These are phyloP conservation scores for Mallotus japonicus DNA, from an alignment of 441 rosid genomes.

Conservation along the genomic window DNA sequence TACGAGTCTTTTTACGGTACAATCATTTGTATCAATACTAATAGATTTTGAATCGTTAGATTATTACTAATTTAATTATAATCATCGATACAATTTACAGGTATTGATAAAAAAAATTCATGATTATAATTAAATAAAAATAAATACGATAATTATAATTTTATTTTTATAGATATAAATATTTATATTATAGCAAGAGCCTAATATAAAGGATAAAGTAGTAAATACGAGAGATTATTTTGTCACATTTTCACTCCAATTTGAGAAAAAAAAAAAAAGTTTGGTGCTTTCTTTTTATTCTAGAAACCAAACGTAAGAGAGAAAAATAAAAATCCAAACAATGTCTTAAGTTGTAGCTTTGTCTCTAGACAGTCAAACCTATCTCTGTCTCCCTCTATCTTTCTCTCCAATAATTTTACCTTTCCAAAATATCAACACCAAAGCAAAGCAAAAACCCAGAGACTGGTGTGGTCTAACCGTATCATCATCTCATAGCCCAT, in stretches of 20 bases:
- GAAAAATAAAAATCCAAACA: background rate
- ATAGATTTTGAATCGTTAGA: too few species aligned
- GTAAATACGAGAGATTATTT: background rate
- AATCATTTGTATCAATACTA: too few species aligned
- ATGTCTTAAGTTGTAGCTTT: background rate
- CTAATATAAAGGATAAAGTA: background rate
- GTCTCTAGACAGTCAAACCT: background rate
- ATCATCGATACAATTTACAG: too few species aligned
- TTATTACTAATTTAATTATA: too few species aligned
- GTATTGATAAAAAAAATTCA: too few species aligned
- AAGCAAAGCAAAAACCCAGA: background rate
- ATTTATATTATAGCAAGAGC: too few species aligned
- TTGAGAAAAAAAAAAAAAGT: background rate
- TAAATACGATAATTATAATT: too few species aligned
- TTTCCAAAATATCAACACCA: background rate
- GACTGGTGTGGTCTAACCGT: background rate
- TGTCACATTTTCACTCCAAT: background rate
- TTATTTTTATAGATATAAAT: too few species aligned
- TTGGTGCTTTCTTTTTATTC: background rate
- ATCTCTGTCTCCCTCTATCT: background rate
- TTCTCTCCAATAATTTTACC: background rate
- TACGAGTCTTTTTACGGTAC: too few species aligned
- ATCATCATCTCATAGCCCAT: background rate
- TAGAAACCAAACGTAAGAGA: too few species aligned
- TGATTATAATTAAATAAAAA: too few species aligned